These are phyloP conservation scores for Tetragonia tetragonoides DNA, from an alignment of 148 eudicot species.

Conservation along the genomic window DNA sequence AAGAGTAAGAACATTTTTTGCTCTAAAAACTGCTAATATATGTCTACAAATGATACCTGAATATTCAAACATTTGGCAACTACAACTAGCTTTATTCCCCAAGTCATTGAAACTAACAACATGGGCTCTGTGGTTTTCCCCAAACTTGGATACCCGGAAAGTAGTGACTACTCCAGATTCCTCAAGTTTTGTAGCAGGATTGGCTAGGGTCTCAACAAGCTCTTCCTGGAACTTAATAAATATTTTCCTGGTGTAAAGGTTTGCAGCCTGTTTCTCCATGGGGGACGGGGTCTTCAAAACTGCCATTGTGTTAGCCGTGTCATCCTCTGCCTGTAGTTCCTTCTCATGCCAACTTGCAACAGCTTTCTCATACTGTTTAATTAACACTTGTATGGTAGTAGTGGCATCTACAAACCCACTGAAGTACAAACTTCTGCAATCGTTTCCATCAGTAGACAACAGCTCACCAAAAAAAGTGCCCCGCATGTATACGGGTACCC, in stretches of 20 bases:
- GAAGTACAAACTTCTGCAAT: conserved; percentile 28
- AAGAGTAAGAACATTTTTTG: conserved; percentile 42
- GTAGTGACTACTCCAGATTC: conserved; percentile 33
- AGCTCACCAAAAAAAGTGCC: conserved; percentile 40
- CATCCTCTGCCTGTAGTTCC: conserved; percentile 42
- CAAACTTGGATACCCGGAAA: conserved; percentile 39
- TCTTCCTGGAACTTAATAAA: conserved; percentile 47
- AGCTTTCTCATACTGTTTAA: conserved; percentile 41
- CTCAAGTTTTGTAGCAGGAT: conserved; percentile 36
- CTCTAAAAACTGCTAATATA: conserved; percentile 42
- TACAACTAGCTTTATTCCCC: conserved; percentile 38
- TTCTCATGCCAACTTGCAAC: conserved; percentile 37
- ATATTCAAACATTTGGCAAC: conserved; percentile 49
- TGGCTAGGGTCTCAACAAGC: conserved; percentile 42
- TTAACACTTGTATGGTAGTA: conserved; percentile 31
- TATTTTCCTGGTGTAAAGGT: conserved; percentile 32
- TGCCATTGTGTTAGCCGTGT: conserved; percentile 30
- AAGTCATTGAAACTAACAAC: conserved; percentile 28
- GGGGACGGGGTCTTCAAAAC: conserved; percentile 47
- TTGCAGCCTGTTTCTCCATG: conserved; percentile 51
- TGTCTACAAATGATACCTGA: conserved; percentile 46
- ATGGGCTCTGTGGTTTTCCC: conserved; percentile 40
- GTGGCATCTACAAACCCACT: conserved; percentile 35
- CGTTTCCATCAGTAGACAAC: conserved; percentile 20
- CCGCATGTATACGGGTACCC: conserved; percentile 46